Percentiles rank a stretch among this genome's conserved stretches.
Evolutionary conservation across 495 filamentous ascomycete genomes (phyloP).

Genomic region (Aspergillus carlsbadensis): DNA sequence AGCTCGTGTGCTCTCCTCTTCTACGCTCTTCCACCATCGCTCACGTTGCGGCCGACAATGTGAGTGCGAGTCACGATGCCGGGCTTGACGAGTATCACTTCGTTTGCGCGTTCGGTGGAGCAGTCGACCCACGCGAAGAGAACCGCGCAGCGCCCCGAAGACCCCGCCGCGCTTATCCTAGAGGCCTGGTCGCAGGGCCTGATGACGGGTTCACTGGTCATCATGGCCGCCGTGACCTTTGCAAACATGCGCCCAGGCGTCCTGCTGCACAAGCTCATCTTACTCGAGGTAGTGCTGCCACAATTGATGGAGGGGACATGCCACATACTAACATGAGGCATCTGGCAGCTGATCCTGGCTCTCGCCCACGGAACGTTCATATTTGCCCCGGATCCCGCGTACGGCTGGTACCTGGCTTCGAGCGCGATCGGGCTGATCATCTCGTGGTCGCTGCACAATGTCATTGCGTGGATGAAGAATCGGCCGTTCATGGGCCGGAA

Average conservation of each 20-base stretch:
- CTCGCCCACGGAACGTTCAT: conserved; percentile 43
- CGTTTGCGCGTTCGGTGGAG: no score
- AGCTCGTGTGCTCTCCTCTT: no score
- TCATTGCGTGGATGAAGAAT: conserved; percentile 51
- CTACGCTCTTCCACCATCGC: neutral
- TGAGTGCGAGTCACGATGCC: no score
- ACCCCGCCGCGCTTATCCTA: conserved; percentile 21
- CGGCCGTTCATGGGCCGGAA: conserved; percentile 35
- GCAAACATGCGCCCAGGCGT: conserved; percentile 30
- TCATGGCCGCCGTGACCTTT: conserved; percentile 28
- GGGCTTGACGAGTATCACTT: no score
- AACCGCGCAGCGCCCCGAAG: neutral
- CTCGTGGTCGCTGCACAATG: conserved; percentile 47
- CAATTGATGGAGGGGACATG: no score
- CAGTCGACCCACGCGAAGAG: neutral
- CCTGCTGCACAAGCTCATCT: conserved; percentile 34
- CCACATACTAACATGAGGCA: neutral
- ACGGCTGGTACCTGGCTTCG: conserved; percentile 44
- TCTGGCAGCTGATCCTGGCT: conserved; percentile 26
- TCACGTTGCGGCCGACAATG: neutral
- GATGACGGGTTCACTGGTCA: conserved; percentile 29
- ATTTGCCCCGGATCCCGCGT: conserved; percentile 35
- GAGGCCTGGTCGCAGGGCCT: conserved; percentile 35
- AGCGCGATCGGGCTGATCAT: conserved; percentile 41
- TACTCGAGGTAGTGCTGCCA: conserved; percentile 36